Conservation (phyloP, 179 eudicot genomes). For the Monotropa hypopitys region DNA sequence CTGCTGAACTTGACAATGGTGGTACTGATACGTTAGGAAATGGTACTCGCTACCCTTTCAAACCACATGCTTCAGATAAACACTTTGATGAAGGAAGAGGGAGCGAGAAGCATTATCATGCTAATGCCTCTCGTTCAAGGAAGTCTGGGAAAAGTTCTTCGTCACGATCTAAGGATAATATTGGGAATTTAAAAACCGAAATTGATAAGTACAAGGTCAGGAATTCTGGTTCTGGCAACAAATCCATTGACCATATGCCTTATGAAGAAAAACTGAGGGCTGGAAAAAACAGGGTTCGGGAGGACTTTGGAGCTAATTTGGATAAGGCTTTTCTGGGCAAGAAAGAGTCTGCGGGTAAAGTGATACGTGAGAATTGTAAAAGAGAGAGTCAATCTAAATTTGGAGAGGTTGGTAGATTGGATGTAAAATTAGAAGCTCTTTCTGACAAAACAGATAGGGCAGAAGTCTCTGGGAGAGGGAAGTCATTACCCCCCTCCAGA, state of each 20-base stretch:
- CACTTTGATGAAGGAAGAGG: conserved; percentile 20
- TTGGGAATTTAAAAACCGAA: conserved; percentile 24
- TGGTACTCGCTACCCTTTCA: conserved; percentile 15
- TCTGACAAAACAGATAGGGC: conserved; percentile 26
- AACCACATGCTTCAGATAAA: conserved; percentile 22
- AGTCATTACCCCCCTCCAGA: conserved; percentile 38
- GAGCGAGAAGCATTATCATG: conserved; percentile 17
- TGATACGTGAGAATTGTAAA: conserved; percentile 15
- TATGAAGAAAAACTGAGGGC: conserved; percentile 32
- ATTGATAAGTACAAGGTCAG: conserved; percentile 35
- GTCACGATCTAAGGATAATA: conserved; percentile 39
- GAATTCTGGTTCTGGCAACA: conserved; percentile 28
- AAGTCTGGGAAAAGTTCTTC: conserved; percentile 42
- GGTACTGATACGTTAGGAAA: conserved; percentile 16
- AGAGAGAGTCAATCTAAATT: conserved; percentile 19
- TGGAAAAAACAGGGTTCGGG: conserved; percentile 34
- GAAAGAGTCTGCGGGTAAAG: conserved; percentile 25
- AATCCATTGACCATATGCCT: conserved; percentile 18
- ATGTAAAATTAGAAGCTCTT: conserved; percentile 19
- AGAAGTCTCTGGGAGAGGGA: conserved; percentile 33
- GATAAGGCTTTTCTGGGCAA: conserved; percentile 15
- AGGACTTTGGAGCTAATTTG: conserved; percentile 23
- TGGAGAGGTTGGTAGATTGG: conserved; percentile 18
- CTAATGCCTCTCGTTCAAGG: conserved; percentile 19
- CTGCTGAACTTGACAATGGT: conserved; percentile 18